Evolutionary conservation across 495 filamentous ascomycete species (phyloP).

Genomic region (Cercophora samala): DNA sequence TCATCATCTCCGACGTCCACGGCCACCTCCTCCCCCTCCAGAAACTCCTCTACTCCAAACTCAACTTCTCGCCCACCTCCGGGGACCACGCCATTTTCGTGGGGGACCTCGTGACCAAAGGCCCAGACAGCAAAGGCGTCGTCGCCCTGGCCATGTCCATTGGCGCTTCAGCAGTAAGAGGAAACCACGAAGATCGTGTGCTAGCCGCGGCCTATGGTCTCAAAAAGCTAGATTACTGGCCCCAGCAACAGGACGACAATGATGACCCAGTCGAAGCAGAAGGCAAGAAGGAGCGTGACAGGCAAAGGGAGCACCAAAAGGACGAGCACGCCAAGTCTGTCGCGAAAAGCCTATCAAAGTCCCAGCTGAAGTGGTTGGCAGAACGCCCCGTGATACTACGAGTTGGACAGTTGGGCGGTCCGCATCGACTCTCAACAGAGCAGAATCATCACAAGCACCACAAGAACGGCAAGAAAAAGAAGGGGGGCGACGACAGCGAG

Average conservation of each 20-base stretch:
- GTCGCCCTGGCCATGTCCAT: constrained; percentile 67
- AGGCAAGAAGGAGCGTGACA: constrained; percentile 32
- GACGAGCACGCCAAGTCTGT: constrained; percentile 34
- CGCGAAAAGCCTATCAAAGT: constrained; percentile 34
- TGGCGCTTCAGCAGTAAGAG: constrained; percentile 75
- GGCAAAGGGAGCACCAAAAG: constrained; percentile 17
- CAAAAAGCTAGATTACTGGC: constrained; percentile 11
- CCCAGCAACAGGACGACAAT: constrained; percentile 16
- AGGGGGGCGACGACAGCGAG: neutral
- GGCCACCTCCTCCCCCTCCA: constrained; percentile 69
- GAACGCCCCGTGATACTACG: constrained; percentile 71
- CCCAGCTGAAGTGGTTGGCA: constrained; percentile 68
- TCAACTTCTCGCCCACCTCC: constrained; percentile 53
- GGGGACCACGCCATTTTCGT: constrained; percentile 77
- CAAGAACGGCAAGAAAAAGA: neutral
- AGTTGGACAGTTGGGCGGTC: constrained; percentile 51
- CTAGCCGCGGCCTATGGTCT: constrained; percentile 34
- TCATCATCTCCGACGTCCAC: constrained; percentile 89
- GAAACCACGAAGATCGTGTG: constrained; percentile 89
- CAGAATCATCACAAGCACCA: neutral
- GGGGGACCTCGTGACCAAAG: constrained; percentile 85
- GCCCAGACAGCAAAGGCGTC: constrained; percentile 77
- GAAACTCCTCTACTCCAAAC: constrained; percentile 58
- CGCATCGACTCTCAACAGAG: neutral
- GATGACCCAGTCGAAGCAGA: constrained; percentile 10